These are phyloP conservation scores for Penicillium canariense DNA, from an alignment of 495 filamentous ascomycete genomes.

Conservation along the genomic window DNA sequence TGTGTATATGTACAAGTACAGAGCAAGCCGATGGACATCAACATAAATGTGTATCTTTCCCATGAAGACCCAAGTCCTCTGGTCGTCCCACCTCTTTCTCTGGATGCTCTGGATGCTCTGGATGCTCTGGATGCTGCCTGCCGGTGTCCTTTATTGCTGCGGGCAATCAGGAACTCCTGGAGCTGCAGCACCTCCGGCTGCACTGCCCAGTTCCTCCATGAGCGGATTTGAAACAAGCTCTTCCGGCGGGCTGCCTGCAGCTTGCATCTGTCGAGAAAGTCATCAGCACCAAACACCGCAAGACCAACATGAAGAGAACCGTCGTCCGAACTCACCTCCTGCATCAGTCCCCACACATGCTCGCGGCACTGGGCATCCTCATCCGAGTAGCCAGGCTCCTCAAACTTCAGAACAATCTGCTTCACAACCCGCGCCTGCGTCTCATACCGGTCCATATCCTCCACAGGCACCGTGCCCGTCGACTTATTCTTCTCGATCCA, in stretches of 20 bases:
- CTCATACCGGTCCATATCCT: slow-evolving; percentile 76
- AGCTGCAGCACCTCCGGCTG: slow-evolving; percentile 19
- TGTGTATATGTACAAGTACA: slow-evolving; percentile 29
- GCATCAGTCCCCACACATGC: slow-evolving; percentile 96
- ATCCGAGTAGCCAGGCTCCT: slow-evolving; percentile 74
- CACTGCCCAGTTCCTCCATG: slow-evolving; percentile 35
- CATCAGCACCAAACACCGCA: slow-evolving; percentile 4
- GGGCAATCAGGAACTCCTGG: slow-evolving; percentile 42
- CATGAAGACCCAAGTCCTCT: slow-evolving; percentile 1
- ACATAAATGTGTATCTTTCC: neutral
- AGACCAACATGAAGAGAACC: slow-evolving; percentile 2
- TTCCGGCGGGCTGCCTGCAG: slow-evolving; percentile 79
- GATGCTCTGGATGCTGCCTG: too few species aligned
- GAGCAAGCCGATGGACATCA: slow-evolving; percentile 17
- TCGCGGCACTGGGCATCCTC: slow-evolving; percentile 77
- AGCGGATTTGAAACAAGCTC: slow-evolving; percentile 82
- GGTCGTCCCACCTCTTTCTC: neutral
- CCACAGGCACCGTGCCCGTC: slow-evolving; percentile 55
- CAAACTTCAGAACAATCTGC: slow-evolving; percentile 88
- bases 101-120: slow-evolving; percentile 2
- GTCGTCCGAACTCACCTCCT: slow-evolving; percentile 63
- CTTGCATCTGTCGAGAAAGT: slow-evolving; percentile 74
- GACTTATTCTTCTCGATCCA: slow-evolving; percentile 81
- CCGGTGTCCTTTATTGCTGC: slow-evolving; percentile 36
- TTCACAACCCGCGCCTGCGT: slow-evolving; percentile 77